Percentiles rank a stretch among this genome's conserved stretches.
These are phyloP conservation scores for Penicillium cinerascens DNA, from an alignment of 495 filamentous ascomycete species.

Conservation along the genomic window DNA sequence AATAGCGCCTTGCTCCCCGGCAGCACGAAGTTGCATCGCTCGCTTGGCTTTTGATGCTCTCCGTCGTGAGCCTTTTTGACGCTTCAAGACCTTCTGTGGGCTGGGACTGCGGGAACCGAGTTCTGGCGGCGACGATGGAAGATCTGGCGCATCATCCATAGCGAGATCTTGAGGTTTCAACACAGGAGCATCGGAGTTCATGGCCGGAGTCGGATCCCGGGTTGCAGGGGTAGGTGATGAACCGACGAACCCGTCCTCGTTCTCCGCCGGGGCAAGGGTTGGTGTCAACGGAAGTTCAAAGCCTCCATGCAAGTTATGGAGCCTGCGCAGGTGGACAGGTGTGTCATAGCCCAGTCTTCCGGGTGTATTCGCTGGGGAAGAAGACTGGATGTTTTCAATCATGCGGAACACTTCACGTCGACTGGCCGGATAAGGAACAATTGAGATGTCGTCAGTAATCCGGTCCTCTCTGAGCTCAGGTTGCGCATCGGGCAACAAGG, in stretches of 20 bases:
- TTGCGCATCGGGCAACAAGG: slow-evolving; percentile 10
- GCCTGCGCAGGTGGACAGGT: slow-evolving; percentile 27
- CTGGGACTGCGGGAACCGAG: slow-evolving; percentile 26
- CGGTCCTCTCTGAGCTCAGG: background rate
- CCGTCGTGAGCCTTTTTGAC: slow-evolving; percentile 8
- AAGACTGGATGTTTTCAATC: slow-evolving; percentile 67
- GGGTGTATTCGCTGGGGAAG: slow-evolving; percentile 40
- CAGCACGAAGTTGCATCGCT: slow-evolving; percentile 1
- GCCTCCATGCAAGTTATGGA: slow-evolving; percentile 18
- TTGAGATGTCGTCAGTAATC: background rate
- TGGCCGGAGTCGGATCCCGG: slow-evolving; percentile 32
- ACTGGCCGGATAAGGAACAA: slow-evolving; percentile 48
- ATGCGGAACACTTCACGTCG: slow-evolving; percentile 59
- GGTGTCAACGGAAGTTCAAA: slow-evolving; percentile 45
- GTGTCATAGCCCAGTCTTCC: slow-evolving; percentile 37
- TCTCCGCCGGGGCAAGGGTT: slow-evolving; percentile 36
- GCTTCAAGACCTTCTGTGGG: slow-evolving; percentile 12
- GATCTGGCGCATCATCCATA: slow-evolving; percentile 22
- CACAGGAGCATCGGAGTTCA: slow-evolving; percentile 15
- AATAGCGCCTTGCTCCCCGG: slow-evolving; percentile 6
- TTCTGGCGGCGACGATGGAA: slow-evolving; percentile 42
- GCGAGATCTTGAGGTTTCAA: slow-evolving; percentile 15
- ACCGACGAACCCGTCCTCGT: slow-evolving; percentile 62
- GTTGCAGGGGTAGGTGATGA: slow-evolving; percentile 79
- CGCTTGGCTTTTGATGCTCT: slow-evolving; percentile 18